Evolutionary conservation across 805 yeast species (phyloP).

Genomic region (Candida alai): DNA sequence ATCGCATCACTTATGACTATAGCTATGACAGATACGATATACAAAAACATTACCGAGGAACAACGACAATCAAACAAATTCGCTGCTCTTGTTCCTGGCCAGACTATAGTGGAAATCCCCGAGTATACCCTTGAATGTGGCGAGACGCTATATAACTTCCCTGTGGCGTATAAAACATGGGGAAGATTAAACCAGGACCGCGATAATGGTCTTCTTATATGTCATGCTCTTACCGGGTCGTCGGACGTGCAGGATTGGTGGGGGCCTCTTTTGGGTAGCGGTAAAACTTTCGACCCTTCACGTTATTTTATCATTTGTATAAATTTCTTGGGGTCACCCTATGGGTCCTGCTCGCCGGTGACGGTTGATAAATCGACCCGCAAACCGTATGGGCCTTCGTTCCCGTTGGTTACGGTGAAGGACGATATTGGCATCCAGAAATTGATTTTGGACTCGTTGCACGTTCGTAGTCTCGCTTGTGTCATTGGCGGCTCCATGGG

Average conservation of each 20-base stretch:
- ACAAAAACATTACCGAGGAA: conserved; percentile 38
- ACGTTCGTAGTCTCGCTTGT: conserved; percentile 74
- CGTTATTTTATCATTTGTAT: conserved; percentile 82
- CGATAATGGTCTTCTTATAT: conserved; percentile 81
- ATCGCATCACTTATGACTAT: too few species aligned
- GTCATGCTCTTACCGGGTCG: conserved; percentile 95
- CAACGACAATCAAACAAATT: conserved; percentile 61
- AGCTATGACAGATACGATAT: conserved; percentile 14
- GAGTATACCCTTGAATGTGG: conserved; percentile 77
- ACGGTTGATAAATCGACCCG: conserved; percentile 76
- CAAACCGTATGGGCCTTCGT: conserved; percentile 84
- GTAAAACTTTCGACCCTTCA: conserved; percentile 86
- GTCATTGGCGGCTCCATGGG: conserved; percentile 99
- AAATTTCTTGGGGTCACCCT: conserved; percentile 94
- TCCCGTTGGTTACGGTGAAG: conserved; percentile 89
- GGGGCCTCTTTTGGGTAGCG: conserved; percentile 91
- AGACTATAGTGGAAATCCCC: conserved; percentile 76
- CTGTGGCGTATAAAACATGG: conserved; percentile 96
- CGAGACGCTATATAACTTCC: conserved; percentile 64
- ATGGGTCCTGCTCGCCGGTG: conserved; percentile 92
- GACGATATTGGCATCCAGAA: conserved; percentile 85
- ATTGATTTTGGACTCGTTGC: conserved; percentile 71
- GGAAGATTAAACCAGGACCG: conserved; percentile 69
- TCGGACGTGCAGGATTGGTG: conserved; percentile 98
- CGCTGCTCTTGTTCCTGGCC: conserved; percentile 66